Evolutionary conservation across 2,329 filamentous ascomycete species (phyloP), one percentile per base, ranked within the genome.

Genomic region (Claviceps sp.): DNA sequence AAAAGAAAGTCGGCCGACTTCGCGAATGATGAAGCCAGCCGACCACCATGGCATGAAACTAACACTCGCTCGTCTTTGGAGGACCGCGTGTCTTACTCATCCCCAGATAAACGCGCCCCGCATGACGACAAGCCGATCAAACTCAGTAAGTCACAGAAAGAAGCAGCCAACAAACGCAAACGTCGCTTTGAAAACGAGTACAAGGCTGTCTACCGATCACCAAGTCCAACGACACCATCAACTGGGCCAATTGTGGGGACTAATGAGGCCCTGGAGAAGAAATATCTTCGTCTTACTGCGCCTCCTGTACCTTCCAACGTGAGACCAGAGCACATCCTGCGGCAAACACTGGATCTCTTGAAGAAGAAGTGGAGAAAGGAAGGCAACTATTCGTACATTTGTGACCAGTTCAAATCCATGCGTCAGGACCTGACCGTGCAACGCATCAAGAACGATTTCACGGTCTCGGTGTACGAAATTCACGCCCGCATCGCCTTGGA

Each of bases 391-490:
- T 84, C 82, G 60, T 98, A 96, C 71, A 95, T 96, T 57, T 97
- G 93, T 79, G 90, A 98, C 66, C 93, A 98, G 76, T 95, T 98
- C 77, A 98, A 98, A 70, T 96, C 93, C 16, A 78, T 98, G 67
- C 88, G 93, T 55, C 93, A 98, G 76, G 93, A 98, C 73, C 78
- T 98, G 66, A 98, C 93, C 41, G 93, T 98, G 52, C 93, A 98
- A 70, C 91, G 88, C 64, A 89, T 98, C 72, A 90, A 89, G 72
- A 95, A 89, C 69, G 87, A 94, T 50, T 97, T 98, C 66, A 97
- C 93, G 26, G 90, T 97, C 57, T 85, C 80, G 56, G 93, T 96
- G 47, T 98, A 98, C 70, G 93, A 98, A 73, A 94, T 91, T 56
- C 93, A 98, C 72, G 93, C 91, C 57, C 85, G 93, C 55, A 97